Evolutionary conservation across 768 basidiomycete species (phyloP).

Genomic region (Leccinum disarticulatum): DNA sequence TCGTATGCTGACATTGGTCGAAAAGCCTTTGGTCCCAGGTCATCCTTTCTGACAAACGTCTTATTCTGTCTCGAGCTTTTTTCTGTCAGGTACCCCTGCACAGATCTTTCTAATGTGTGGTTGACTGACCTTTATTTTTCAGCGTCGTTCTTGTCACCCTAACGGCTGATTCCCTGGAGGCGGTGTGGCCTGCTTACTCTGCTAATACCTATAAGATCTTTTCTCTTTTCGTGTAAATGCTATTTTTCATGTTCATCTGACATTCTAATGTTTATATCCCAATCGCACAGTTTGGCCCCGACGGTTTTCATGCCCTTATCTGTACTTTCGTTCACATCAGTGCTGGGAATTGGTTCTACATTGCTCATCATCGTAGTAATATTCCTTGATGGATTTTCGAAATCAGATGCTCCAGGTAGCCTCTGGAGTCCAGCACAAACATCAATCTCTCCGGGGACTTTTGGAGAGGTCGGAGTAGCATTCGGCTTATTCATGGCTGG

Average conservation of each 20-base stretch:
- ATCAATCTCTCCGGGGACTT: constrained; percentile 49
- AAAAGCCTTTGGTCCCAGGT: constrained; percentile 81
- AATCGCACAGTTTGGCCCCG: constrained; percentile 65
- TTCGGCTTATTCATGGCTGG: constrained; percentile 94
- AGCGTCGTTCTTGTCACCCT: constrained; percentile 88
- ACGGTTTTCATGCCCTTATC: constrained; percentile 85
- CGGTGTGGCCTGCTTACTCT: constrained; percentile 66
- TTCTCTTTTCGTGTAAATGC: constrained; percentile 65
- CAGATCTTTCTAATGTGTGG: not conserved
- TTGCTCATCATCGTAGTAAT: constrained; percentile 74
- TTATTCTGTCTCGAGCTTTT: constrained; percentile 90
- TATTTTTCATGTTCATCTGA: not conserved
- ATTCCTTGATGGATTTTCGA: constrained; percentile 78
- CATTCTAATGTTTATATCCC: constrained; percentile 1
- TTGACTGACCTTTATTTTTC: constrained; percentile 1
- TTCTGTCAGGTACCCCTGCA: constrained; percentile 60
- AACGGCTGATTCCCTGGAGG: constrained; percentile 82
- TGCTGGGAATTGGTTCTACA: constrained; percentile 81
- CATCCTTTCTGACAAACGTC: constrained; percentile 59
- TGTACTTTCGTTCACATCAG: constrained; percentile 83
- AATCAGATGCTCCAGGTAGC: constrained; percentile 73
- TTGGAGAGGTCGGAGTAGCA: constrained; percentile 66
- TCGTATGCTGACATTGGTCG: constrained; percentile 90
- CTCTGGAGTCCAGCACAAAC: constrained; percentile 77
- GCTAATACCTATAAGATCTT: constrained; percentile 72